Conservation (phyloP, 2,329 filamentous ascomycete species). For the Pyrenochaeta sp. region DNA sequence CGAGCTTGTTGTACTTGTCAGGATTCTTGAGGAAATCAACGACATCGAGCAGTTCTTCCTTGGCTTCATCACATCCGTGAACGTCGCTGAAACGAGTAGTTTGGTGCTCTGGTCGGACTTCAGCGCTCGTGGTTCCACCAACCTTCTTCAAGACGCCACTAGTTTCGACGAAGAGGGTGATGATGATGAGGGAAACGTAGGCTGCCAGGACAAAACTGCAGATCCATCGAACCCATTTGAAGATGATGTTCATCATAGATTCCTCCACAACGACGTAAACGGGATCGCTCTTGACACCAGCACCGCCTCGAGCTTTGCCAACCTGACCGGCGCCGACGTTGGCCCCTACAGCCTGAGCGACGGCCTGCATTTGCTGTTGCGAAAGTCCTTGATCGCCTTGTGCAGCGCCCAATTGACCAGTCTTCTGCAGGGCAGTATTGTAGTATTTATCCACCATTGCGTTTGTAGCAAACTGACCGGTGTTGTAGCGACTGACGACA, state of each 20-base stretch:
- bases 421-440: constrained; percentile 72
- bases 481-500: constrained; percentile 87
- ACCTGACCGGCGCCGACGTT: constrained; percentile 72
- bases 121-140: constrained; percentile 73
- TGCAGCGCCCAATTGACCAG: constrained; percentile 57
- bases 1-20: constrained; percentile 89
- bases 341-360: constrained; percentile 82
- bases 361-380: constrained; percentile 73
- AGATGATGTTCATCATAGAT: constrained; percentile 77
- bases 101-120: constrained; percentile 92
- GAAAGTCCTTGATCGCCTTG: constrained; percentile 51
- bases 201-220: constrained; percentile 78
- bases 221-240: constrained; percentile 91
- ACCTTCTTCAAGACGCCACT: constrained; percentile 82
- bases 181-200: constrained; percentile 79
- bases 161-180: constrained; percentile 84
- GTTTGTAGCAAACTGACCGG: constrained; percentile 83
- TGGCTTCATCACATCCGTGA: constrained; percentile 96
- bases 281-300: constrained; percentile 81
- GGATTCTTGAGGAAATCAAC: constrained; percentile 96
- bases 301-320: constrained; percentile 63
- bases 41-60: constrained; percentile 95
- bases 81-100: constrained; percentile 92
- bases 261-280: constrained; percentile 97
- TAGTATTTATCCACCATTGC: constrained; percentile 79